These are phyloP conservation scores for Sparassis latifolia DNA, from an alignment of 1,284 basidiomycete species.

Conservation along the genomic window DNA sequence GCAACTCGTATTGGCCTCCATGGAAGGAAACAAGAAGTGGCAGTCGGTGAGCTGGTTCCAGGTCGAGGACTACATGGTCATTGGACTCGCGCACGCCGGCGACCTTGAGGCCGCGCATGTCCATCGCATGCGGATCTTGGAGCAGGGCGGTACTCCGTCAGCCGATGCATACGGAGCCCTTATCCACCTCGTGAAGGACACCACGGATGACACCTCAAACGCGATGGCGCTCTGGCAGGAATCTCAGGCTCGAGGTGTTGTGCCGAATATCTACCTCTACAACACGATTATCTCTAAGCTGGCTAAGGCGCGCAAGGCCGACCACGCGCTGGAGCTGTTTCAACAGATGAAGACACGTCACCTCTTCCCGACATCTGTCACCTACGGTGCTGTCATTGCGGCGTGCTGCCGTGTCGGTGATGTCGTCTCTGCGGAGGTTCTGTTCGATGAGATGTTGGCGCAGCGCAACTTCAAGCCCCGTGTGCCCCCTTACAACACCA, in stretches of 20 bases:
- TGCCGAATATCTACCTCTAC: slow-evolving; percentile 82
- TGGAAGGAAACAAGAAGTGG: slow-evolving; percentile 40
- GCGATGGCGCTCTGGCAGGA: slow-evolving; percentile 83
- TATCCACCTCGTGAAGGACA: slow-evolving; percentile 83
- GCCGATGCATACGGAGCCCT: slow-evolving; percentile 90
- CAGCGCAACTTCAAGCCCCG: slow-evolving; percentile 78
- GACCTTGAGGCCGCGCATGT: slow-evolving; percentile 75
- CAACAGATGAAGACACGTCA: slow-evolving; percentile 71
- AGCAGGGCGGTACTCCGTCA: slow-evolving; percentile 72
- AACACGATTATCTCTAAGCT: slow-evolving; percentile 96
- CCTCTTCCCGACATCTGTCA: slow-evolving; percentile 77
- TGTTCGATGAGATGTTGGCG: slow-evolving; percentile 83
- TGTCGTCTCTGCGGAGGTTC: slow-evolving; percentile 69
- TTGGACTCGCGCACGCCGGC: slow-evolving; percentile 76
- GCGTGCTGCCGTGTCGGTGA: slow-evolving; percentile 95
- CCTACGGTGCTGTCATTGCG: slow-evolving; percentile 93
- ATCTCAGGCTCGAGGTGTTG: slow-evolving; percentile 61
- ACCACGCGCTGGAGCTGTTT: slow-evolving; percentile 82
- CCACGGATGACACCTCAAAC: slow-evolving; percentile 88
- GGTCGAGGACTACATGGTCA: slow-evolving; percentile 86
- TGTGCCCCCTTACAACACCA: slow-evolving; percentile 94
- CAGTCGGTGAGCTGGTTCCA: slow-evolving; percentile 65
- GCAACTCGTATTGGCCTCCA: slow-evolving; percentile 50
- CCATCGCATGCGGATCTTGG: slow-evolving; percentile 75
- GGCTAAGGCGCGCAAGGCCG: slow-evolving; percentile 87